Conservation (phyloP, 805 yeast genomes). For the Saccharomycopsis javanensis region DNA sequence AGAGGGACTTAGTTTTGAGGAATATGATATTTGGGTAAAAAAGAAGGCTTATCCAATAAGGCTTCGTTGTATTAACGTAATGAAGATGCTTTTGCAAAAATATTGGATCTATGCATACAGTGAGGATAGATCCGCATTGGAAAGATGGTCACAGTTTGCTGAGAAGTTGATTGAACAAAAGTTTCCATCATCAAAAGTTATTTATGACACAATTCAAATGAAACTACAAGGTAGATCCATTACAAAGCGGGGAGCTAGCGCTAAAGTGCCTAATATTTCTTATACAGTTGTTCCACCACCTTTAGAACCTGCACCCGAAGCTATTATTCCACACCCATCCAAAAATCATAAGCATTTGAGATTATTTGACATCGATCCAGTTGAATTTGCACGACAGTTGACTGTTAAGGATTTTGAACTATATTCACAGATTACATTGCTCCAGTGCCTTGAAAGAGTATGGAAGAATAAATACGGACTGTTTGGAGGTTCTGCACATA, state of each 20-base stretch:
- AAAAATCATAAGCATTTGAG: slow-evolving; percentile 30
- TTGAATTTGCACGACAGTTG: slow-evolving; percentile 74
- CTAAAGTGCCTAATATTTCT: slow-evolving; percentile 4
- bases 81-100: slow-evolving; percentile 56
- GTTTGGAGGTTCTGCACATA: slow-evolving; percentile 41
- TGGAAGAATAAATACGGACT: slow-evolving; percentile 65
- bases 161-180: slow-evolving; percentile 31
- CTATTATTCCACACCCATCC: slow-evolving; percentile 8
- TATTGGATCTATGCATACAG: slow-evolving; percentile 62
- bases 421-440: slow-evolving; percentile 57
- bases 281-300: slow-evolving; percentile 12
- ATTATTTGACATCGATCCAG: slow-evolving; percentile 58
- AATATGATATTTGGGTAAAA: slow-evolving; percentile 66
- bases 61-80: slow-evolving; percentile 50
- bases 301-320: slow-evolving; percentile 14
- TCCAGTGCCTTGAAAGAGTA: slow-evolving; percentile 66
- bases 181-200: slow-evolving; percentile 35
- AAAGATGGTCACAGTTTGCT: slow-evolving; percentile 32
- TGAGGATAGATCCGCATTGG: slow-evolving; percentile 32
- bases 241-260: slow-evolving; percentile 14
- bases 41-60: slow-evolving; percentile 62
- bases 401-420: slow-evolving; percentile 67
- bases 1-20: slow-evolving; percentile 77
- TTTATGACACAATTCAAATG: slow-evolving; percentile 31
- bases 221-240: slow-evolving; percentile 22